Base-by-base conservation (phyloP, 2,329 filamentous ascomycete genomes). In the Sporothrix variecibatus region DNA sequence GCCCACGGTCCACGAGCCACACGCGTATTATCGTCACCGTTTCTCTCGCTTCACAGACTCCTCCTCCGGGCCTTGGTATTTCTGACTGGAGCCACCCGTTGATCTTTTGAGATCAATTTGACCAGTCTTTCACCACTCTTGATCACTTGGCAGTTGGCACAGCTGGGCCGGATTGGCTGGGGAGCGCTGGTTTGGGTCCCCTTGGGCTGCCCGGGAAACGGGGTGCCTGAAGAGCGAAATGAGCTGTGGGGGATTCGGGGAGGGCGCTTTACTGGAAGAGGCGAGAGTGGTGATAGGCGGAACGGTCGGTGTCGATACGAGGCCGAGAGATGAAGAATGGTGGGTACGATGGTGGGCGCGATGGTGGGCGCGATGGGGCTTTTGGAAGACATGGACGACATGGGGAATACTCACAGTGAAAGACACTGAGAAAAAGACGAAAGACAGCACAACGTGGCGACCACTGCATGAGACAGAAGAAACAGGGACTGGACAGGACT, bases 241-340 rank as follows among this genome's bases (percentile, higher is more conserved):
- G 74, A 75, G 75, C 53, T 75, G 75, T 74, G 75, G 74, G 72
- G 26, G 15, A 11, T 38, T 51, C 34, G 58, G 26, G 40, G 58
- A 72, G 73, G 62, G 43, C 73, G 69, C 70, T 43, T 62, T 69
- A 72, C 73, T 72, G 60, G 31, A 74, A 58, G 34, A 72, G 69
- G 38, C 58, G 43, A 56, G 49, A 43, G 71, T 40, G 43, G 49
- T 49, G 72, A 23, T n/a, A 43, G 68, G 56, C 46, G 34, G 58
- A 17, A 60, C 11, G 53, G 15, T 62, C 56, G 70, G 70, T 15
- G 56, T 49, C 38, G 70, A 72, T 72, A 72, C 70, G 70, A 72
- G 56, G 56, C 70, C 38, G 53, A 28, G 70, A 72, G 56, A 72
- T 62, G 56, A 73, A 68, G 64, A 70, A 73, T 67, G 62, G 20